Base-by-base conservation (phyloP, 1,139 yeast species). In the Candida sp. region DNA sequence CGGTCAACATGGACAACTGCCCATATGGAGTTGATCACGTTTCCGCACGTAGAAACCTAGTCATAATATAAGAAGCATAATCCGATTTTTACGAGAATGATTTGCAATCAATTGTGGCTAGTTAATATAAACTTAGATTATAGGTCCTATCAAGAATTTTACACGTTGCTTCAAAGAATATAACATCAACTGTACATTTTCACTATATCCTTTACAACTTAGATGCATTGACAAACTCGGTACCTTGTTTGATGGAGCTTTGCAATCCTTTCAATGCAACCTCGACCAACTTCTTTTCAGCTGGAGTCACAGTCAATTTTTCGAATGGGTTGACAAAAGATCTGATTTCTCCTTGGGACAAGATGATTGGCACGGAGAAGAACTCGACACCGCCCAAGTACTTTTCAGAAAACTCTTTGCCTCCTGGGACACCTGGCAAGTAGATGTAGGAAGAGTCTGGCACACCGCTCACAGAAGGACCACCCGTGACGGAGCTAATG, bases 391-490 rank as follows among this genome's bases (percentile, higher is more conserved):
- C 69, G 37, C 66, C 67, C 57, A 76, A 70, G 54, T 68, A 60
- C 49, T 70, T 68, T 4, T 73, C 57, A 34, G 78, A 71, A 45
- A 84, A 72, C 49, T 71, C 70, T 42, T 68, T 60, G 38, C 87
- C 88, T 49, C 80, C 79, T 49, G 75, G 73, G 46, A 80, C 67
- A n/a, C 82, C 85, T 35, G 81, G 82, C 60, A 86, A 75, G 66
- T 84, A 83, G 25, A 87, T 77, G 62, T 80, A 87, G 3, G 90
- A 78, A 11, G 88, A 82, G 55, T 81, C 85, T 6, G 81, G 80
- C n/a, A 77, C 58, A 35, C 54, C 44, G n/a, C 30, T 46, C 23
- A 43, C 41, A 7, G 47, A 17, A 9, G 39, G 57, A 49, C 49
- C 63, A 11, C 80, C 76, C 17, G 69, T 61, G 48, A 73, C 63